phyloP scores from a whole-genome alignment of 1,284 basidiomycete genomes.

The Ceratobasidium sp. region DNA sequence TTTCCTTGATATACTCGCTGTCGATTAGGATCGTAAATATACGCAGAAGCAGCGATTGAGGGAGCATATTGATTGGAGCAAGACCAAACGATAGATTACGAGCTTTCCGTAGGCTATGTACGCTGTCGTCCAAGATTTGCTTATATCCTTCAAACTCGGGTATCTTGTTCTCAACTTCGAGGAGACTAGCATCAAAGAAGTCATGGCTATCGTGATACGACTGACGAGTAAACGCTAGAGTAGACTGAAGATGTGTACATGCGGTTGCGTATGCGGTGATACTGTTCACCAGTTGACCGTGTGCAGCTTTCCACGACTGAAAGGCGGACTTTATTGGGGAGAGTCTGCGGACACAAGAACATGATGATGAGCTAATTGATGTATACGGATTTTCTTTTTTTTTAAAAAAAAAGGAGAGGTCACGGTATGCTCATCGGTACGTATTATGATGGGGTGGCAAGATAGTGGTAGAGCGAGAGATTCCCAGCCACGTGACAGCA shows the following conservation, averaged over 20 bases:
- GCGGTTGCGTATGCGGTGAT: not conserved
- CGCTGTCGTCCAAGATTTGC: not conserved
- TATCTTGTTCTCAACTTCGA: not conserved
- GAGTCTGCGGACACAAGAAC: too few relatives aligned
- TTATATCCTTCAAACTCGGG: not conserved
- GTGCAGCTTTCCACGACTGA: constrained; percentile 1
- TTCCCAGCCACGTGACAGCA: too few relatives aligned
- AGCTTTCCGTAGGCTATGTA: not conserved
- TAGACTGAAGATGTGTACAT: not conserved
- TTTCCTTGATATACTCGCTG: not conserved
- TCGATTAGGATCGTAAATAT: not conserved
- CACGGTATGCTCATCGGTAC: too few relatives aligned
- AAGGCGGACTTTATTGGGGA: not conserved
- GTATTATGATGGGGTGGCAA: too few relatives aligned
- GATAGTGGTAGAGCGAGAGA: too few relatives aligned
- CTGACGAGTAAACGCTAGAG: not conserved
- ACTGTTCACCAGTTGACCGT: not conserved
- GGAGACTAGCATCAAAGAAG: not conserved
- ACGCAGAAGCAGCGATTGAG: not conserved
- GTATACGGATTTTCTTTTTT: too few relatives aligned
- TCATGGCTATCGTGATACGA: not conserved
- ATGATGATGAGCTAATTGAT: too few relatives aligned
- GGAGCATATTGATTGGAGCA: constrained; percentile 1
- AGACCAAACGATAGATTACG: not conserved
- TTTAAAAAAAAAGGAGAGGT: too few relatives aligned